A percentile compares a stretch with the other conserved stretches of the same genome.
Evolutionary conservation across 2,329 filamentous ascomycete genomes (phyloP).

Genomic region (Colletotrichum coccodes): DNA sequence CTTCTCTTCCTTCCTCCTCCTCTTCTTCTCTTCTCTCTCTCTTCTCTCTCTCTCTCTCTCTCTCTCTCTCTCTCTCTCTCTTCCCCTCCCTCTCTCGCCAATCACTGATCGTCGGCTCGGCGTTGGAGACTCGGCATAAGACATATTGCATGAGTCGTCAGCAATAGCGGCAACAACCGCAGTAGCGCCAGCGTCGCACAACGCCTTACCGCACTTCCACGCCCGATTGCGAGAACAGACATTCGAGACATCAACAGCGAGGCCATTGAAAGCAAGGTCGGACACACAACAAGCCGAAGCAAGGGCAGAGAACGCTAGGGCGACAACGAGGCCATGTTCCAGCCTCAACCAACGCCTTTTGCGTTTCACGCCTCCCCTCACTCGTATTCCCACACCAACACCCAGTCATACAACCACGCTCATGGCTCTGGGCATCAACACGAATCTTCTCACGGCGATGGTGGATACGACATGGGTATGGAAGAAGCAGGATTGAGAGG

Average conservation of each 20-base stretch:
- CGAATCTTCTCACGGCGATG: background rate
- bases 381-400: background rate
- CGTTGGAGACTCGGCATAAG: background rate
- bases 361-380: constrained; percentile 43
- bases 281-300: background rate
- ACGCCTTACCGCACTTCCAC: background rate
- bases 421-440: background rate
- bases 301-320: constrained; percentile 3
- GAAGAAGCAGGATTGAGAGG: background rate
- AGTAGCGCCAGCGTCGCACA: background rate
- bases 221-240: background rate
- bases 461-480: background rate
- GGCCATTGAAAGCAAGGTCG: background rate
- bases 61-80: background rate
- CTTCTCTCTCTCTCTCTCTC: background rate
- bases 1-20: background rate
- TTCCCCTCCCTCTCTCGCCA: background rate
- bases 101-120: background rate
- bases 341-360: constrained; percentile 62
- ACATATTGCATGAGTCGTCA: constrained; percentile 9
- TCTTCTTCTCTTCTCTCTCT: background rate
- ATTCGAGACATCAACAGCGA: background rate
- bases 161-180: background rate
- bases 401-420: background rate
- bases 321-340: constrained; percentile 57